Evolutionary conservation across 495 filamentous ascomycete genomes (phyloP).

Genomic region (Penicillium arizonense): DNA sequence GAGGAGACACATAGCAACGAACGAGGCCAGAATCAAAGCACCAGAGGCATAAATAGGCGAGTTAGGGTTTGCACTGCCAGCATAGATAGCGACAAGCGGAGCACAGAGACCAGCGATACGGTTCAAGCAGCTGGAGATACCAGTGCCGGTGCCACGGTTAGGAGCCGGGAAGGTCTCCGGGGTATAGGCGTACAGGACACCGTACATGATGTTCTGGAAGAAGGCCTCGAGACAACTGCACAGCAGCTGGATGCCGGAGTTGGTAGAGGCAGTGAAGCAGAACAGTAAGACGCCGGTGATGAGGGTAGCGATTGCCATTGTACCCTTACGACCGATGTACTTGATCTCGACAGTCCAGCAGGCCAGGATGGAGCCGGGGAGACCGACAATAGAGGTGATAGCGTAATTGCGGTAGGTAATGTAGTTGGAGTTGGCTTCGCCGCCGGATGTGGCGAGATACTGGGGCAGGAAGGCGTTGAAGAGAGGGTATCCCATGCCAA

Average conservation of each 20-base stretch:
- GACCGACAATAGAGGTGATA: slow-evolving; percentile 56
- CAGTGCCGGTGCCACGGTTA: slow-evolving; percentile 57
- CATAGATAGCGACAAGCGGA: slow-evolving; percentile 56
- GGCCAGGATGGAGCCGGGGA: slow-evolving; percentile 55
- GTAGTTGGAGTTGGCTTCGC: slow-evolving; percentile 35
- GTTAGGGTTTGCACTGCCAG: slow-evolving; percentile 36
- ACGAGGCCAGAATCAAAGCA: slow-evolving; percentile 49
- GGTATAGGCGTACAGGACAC: slow-evolving; percentile 60
- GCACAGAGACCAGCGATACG: slow-evolving; percentile 57
- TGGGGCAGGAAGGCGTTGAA: slow-evolving; percentile 62
- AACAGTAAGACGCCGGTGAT: slow-evolving; percentile 59
- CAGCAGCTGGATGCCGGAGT: slow-evolving; percentile 48
- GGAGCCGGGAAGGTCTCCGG: slow-evolving; percentile 62
- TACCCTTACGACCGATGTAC: slow-evolving; percentile 60
- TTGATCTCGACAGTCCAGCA: slow-evolving; percentile 56
- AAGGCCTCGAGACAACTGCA: slow-evolving; percentile 55
- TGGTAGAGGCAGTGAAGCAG: slow-evolving; percentile 53
- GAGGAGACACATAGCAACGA: slow-evolving; percentile 49
- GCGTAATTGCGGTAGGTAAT: slow-evolving; percentile 61
- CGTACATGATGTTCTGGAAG: slow-evolving; percentile 66
- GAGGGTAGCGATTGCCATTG: slow-evolving; percentile 52
- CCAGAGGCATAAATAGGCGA: slow-evolving; percentile 55
- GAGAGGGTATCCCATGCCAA: slow-evolving; percentile 57
- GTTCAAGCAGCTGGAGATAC: slow-evolving; percentile 57
- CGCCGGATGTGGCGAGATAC: slow-evolving; percentile 48